Evolutionary conservation across 1,284 basidiomycete genomes (phyloP).

Genomic region (Puccinia polysora): DNA sequence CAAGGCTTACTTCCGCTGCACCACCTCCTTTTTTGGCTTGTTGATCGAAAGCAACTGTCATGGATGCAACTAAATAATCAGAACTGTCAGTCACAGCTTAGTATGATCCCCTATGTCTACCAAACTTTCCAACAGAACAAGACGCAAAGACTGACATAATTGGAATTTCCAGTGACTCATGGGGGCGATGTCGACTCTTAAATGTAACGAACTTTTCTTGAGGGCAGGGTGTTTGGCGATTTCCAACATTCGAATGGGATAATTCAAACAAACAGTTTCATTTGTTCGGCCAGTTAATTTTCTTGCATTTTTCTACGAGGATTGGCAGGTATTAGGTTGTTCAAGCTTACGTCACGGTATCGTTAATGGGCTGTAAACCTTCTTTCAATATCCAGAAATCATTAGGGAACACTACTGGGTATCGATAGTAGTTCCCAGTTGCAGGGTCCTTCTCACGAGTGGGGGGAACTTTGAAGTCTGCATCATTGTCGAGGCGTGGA

Average conservation of each 20-base stretch:
- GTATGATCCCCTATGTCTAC: not conserved
- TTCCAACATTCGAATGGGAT: not conserved
- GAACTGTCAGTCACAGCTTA: not conserved
- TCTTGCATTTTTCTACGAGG: too few species aligned
- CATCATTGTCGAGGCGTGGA: too few species aligned
- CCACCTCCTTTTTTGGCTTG: conserved; percentile 52
- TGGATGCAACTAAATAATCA: conserved; percentile 53
- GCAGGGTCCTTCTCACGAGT: conserved; percentile 61
- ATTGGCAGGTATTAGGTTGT: not conserved
- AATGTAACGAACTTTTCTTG: conserved; percentile 18
- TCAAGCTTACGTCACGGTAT: conserved; percentile 45
- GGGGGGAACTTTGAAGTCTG: conserved; percentile 57
- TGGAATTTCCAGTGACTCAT: conserved; percentile 36
- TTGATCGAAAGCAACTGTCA: conserved; percentile 76
- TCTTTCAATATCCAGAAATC: conserved; percentile 62
- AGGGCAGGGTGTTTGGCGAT: not conserved
- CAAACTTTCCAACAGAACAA: too few species aligned
- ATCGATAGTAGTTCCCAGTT: conserved; percentile 63
- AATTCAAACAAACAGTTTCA: not conserved
- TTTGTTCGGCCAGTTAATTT: not conserved
- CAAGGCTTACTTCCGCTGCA: conserved; percentile 62
- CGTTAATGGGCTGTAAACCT: conserved; percentile 53
- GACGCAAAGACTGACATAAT: conserved; percentile 23
- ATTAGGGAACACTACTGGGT: conserved; percentile 84
- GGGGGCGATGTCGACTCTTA: conserved; percentile 11